Base-by-base conservation (phyloP, 2,329 filamentous ascomycete species). In the Fusarium sp. region DNA sequence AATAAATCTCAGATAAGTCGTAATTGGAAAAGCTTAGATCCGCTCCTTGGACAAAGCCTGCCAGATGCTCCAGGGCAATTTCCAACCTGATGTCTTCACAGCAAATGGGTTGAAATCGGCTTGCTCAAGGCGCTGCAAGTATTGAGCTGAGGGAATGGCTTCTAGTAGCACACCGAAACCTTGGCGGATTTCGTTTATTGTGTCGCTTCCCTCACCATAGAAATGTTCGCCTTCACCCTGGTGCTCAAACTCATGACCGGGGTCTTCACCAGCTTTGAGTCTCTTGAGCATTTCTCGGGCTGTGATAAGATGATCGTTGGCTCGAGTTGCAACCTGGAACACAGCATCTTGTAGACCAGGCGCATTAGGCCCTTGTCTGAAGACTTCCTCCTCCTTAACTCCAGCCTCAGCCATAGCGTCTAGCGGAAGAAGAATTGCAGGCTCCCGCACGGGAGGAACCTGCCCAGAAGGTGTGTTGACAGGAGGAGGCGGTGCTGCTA, bases 281-380 rank as follows among this genome's bases (percentile, higher is more conserved):
- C 92, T 93, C 76, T 90, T 91, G 65, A 98, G 81, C 94, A 99
- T 97, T 79, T 97, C 93, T 63, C 94, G 86, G 3, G 92, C 95
- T 0, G 95, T 98, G 73, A 98, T 97, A 34, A 99, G 84, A 80
- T 99, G 96, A 78, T 99, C 96, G 77, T 97, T 97, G 9, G 96
- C 96, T 40, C 95, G 89, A 0, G 96, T 99, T 1, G 96, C 96
- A 16, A 99, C 93, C 6, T 89, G 87, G 80, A 98, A 99, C 1
- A 98, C 89, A 6, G 95, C 95, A 79, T 99, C 95, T 66, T 92
- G 90, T 20, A 98, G 85, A 0, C 95, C 95, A 1, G 89, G 85
- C 0, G 95, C 95, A n/a, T 88, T 83, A 0, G 92, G 90, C 0
- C 95, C 95, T 44, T 90, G 86, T 11, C 95, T 88, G 64, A 97